phyloP scores from a whole-genome alignment of 768 basidiomycete genomes.

The Leccinellum albellum region DNA sequence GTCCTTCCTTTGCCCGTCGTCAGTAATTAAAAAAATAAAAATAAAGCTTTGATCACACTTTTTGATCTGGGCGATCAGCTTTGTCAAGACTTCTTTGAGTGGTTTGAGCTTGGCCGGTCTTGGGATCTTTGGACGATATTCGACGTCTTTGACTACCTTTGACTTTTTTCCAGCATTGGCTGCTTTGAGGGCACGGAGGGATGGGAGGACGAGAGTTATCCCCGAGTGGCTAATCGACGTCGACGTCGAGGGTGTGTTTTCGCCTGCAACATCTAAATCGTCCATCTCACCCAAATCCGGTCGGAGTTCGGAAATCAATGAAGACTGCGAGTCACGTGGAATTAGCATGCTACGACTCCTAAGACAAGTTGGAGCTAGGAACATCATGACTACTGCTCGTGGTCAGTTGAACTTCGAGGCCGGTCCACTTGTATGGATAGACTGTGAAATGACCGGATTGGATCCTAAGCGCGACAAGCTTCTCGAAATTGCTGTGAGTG shows the following conservation, averaged over 20 bases:
- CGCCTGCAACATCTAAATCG: slow-evolving; percentile 29
- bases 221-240: slow-evolving; percentile 39
- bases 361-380: too few relatives aligned
- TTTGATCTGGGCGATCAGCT: slow-evolving; percentile 69
- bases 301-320: background rate
- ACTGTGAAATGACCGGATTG: slow-evolving; percentile 87
- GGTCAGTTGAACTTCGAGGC: slow-evolving; percentile 4
- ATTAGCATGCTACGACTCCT: too few relatives aligned
- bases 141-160: slow-evolving; percentile 33
- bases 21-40: background rate
- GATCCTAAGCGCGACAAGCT: slow-evolving; percentile 63
- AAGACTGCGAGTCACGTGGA: background rate
- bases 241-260: slow-evolving; percentile 31
- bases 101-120: slow-evolving; percentile 74
- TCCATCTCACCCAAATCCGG: slow-evolving; percentile 23
- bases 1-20: slow-evolving; percentile 56
- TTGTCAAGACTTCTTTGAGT: slow-evolving; percentile 66
- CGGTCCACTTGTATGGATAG: slow-evolving; percentile 54
- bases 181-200: slow-evolving; percentile 59
- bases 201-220: slow-evolving; percentile 62
- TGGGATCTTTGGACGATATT: slow-evolving; percentile 32
- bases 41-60: slow-evolving; percentile 44
- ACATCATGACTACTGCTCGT: too few relatives aligned
- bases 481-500: slow-evolving; percentile 66
- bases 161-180: slow-evolving; percentile 50